Evolutionary conservation across 352 stramenopile genomes (phyloP), one percentile per base, ranked within the genome.

Genomic region (Phytopythium helicoides): DNA sequence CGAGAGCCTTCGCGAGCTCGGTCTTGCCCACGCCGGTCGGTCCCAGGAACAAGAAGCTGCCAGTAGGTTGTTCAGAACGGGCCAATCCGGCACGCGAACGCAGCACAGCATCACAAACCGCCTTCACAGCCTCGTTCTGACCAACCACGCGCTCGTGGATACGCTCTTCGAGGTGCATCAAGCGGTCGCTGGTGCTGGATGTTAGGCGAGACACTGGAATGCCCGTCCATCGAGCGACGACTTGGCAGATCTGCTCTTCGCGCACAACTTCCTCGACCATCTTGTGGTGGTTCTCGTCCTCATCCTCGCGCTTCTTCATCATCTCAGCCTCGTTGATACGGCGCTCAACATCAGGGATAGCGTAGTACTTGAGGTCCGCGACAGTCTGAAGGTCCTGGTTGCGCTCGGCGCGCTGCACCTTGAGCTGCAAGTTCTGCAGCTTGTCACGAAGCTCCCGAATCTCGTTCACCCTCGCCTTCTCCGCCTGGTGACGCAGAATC

Each of bases 1-100:
- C 96, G 21, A 99, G 63, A 3, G 90, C 92, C 66, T 99, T 99
- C 3, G 94, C 91, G 15, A 98, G 66, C 48, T 98, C 86, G 0
- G 94, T 98, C 71, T 98, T 98, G 47, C 95, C 95, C 6, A 98
- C 94, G 59, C 96, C 96, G 1, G 95, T 98, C 6, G 94, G 94
- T 6, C 96, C 96, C 1, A 98, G 58, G 62, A 99, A 99, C 18
- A 99, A 56, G 58, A 98, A 98, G n/a, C 81, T 96, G 25, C 91
- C 94, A 11, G 93, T 97, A 6, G 96, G 96, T 39, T 98, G 89
- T 11, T 87, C 86, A 28, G 68, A 59, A 6, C 81, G 76, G 37
- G 86, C 62, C 25, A 99, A 64, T 11, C 96, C 97, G 16, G 96
- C 95, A 39, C 96, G 94, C 1, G 89, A 95, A 22, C 94, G 79